phyloP scores from a whole-genome alignment of 306 rosid genomes.

The Glycyrrhiza uralensis region DNA sequence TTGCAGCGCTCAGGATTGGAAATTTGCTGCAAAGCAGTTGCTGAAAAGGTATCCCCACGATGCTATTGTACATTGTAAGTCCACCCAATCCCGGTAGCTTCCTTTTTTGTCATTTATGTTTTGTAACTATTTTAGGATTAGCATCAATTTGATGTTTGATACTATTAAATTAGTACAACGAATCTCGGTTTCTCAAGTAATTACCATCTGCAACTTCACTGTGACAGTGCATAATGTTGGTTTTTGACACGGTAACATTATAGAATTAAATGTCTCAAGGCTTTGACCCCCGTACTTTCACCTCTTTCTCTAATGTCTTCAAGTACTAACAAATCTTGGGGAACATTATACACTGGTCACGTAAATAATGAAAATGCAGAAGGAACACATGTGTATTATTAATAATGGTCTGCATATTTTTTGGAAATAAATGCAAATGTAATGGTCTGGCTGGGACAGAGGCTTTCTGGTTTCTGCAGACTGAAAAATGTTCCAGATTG shows the following conservation, averaged over 20 bases:
- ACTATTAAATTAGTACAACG: background rate
- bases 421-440: background rate
- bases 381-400: background rate
- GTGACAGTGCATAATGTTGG: background rate
- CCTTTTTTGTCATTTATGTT: background rate
- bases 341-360: too few relatives aligned
- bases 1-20: conserved; percentile 79
- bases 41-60: conserved; percentile 58
- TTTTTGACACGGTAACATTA: background rate
- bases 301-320: background rate
- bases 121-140: background rate
- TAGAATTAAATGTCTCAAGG: background rate
- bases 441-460: background rate
- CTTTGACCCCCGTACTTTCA: background rate
- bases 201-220: background rate
- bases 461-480: background rate
- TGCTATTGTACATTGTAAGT: conserved; percentile 79
- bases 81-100: background rate
- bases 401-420: background rate
- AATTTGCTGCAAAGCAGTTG: conserved; percentile 68
- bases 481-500: background rate
- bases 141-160: background rate
- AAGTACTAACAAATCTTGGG: too few relatives aligned
- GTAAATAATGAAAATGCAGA: too few relatives aligned
- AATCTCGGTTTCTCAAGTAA: background rate